These are phyloP conservation scores for Sabuloglossum arenarium DNA, from an alignment of 495 filamentous ascomycete genomes.

Conservation along the genomic window DNA sequence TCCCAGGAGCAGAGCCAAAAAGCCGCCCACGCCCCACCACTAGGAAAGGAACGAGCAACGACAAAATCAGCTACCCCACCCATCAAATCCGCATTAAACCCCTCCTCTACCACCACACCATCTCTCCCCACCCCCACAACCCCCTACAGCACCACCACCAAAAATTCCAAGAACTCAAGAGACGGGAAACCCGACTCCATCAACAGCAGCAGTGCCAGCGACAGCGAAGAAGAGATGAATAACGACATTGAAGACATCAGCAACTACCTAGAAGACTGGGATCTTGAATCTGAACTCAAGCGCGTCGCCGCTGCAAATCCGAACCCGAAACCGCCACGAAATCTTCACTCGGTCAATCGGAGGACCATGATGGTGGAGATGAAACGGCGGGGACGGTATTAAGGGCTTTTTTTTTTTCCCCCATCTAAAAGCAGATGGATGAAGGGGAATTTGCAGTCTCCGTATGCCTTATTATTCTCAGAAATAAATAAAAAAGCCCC, in stretches of 20 bases:
- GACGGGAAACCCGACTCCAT: background rate
- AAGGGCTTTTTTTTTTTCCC: too few species aligned
- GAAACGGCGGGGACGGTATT: too few species aligned
- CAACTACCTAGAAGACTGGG: background rate
- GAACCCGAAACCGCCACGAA: background rate
- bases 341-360: too few species aligned
- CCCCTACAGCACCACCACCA: background rate
- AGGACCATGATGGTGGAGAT: too few species aligned
- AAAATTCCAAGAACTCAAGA: background rate
- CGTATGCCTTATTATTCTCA: too few species aligned
- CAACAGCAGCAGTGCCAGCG: background rate
- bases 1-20: background rate
- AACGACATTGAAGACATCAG: background rate
- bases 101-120: too few species aligned
- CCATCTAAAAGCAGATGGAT: too few species aligned
- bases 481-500: too few species aligned
- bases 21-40: background rate
- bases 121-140: background rate
- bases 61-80: background rate
- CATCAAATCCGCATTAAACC: background rate
- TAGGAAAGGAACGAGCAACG: background rate
- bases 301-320: background rate
- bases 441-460: too few species aligned
- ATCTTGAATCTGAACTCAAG: background rate
- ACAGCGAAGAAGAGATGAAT: background rate